phyloP scores from a whole-genome alignment of 1,284 basidiomycete species.

The Pholiota adiposa region DNA sequence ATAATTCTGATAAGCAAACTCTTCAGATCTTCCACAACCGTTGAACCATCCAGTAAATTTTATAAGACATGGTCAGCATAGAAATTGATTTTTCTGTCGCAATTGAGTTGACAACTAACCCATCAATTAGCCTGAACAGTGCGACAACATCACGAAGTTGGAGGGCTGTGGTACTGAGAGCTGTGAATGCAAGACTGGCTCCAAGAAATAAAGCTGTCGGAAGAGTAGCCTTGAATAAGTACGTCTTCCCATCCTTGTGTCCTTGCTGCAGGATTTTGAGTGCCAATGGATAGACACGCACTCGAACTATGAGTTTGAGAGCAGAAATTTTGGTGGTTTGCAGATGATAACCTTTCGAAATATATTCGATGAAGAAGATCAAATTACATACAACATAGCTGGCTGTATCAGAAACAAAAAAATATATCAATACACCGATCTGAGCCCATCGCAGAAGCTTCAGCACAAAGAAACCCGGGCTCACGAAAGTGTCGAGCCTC shows the following conservation, averaged over 20 bases:
- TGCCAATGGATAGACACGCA: neutral
- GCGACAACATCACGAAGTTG: slow-evolving; percentile 21
- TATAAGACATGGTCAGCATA: slow-evolving; percentile 9
- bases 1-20: neutral
- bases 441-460: neutral
- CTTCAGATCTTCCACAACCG: neutral
- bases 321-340: no score
- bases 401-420: slow-evolving; percentile 4
- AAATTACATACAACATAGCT: slow-evolving; percentile 2
- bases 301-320: no score
- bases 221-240: neutral
- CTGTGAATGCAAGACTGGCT: slow-evolving; percentile 29
- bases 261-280: neutral
- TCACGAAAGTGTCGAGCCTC: slow-evolving; percentile 13
- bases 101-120: neutral
- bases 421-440: neutral
- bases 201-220: slow-evolving; percentile 22
- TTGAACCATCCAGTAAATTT: neutral
- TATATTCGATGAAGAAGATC: neutral
- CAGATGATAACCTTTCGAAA: neutral
- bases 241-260: neutral
- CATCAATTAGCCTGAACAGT: slow-evolving; percentile 22
- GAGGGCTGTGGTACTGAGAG: slow-evolving; percentile 26
- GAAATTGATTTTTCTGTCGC: neutral
- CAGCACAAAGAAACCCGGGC: neutral